phyloP scores from a whole-genome alignment of 108 stramenopile genomes.

The Nitzschia palea region DNA sequence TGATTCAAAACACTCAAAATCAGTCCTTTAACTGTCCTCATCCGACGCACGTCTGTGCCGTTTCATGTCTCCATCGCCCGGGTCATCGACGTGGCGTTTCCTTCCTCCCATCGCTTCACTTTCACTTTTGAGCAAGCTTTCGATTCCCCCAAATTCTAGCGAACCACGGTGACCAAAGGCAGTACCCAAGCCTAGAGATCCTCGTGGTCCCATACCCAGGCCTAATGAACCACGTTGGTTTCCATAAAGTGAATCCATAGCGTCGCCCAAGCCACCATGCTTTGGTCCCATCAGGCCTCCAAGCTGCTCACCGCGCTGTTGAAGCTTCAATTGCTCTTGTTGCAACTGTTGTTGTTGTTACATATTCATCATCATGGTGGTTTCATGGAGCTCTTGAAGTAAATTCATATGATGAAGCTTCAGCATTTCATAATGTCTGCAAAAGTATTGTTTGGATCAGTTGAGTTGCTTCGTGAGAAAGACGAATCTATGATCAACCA shows the following conservation, averaged over 20 bases:
- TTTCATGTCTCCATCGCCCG: conserved; percentile 2
- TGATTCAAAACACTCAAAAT: not conserved
- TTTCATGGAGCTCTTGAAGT: conserved; percentile 84
- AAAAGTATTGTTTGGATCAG: too few species aligned
- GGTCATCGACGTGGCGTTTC: not conserved
- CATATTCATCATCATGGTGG: conserved; percentile 86
- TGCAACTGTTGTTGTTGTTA: conserved; percentile 53
- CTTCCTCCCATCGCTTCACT: not conserved
- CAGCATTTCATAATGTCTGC: conserved; percentile 78
- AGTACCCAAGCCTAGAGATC: conserved; percentile 9
- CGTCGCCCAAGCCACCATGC: conserved; percentile 7
- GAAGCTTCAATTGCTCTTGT: conserved; percentile 48
- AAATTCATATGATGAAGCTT: conserved; percentile 89
- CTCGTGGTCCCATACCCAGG: conserved; percentile 11
- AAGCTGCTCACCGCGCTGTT: conserved; percentile 10
- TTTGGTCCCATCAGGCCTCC: conserved; percentile 2
- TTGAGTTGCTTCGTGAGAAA: too few species aligned
- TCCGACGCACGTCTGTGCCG: not conserved
- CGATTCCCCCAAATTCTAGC: not conserved
- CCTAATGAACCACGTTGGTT: conserved; percentile 15
- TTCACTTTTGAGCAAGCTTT: not conserved
- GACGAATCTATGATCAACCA: too few species aligned
- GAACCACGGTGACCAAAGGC: conserved; percentile 1
- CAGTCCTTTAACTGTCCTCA: not conserved
- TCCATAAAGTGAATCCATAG: conserved; percentile 3